Evolutionary conservation across 768 basidiomycete species (phyloP), one percentile per base, ranked within the genome.

Genomic region (Termitomyces sp.): DNA sequence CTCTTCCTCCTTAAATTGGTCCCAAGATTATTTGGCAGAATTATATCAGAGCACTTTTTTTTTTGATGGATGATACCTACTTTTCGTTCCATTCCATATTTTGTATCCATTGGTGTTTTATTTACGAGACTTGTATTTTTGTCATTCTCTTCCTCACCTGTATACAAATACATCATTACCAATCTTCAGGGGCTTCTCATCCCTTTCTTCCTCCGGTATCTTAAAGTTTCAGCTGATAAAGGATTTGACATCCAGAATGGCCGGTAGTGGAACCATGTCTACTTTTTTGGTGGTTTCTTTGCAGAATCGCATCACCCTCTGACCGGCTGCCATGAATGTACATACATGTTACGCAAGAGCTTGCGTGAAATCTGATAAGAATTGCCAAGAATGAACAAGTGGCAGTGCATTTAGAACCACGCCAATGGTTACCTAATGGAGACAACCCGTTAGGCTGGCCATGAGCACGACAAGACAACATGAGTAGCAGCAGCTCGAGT

Each of bases 341-440:
- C n/a, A 41, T 41, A 41, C 39, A 41, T 20, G 39, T 41, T 41
- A 41, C 37, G 39, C 39, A 20, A 41, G 39, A 39, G 37, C 18
- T 39, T 5, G n/a, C 24, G 46, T 47, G 26, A 47, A 46, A 5
- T n/a, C 46, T 31, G 47, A 31, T 48, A 29, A n/a, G 50, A 24
- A 16, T 51, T 36, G 24, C 50, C 20, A 36, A 51, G 36, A 51
- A 37, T 18, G 33, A 34, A 16, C 29, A 41, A n/a, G 59, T 56
- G 59, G 59, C 59, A n/a, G 55, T 59, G 58, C 53, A 41, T 41
- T 28, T 18, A 49, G 46, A 33, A 41, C 28, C 28, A 57, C 1
- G 56, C 29, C 15, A 10, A 48, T 53, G 59, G 51, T 60, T 60
- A 60, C 59, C 59, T 60, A 60, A 60, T 49, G 59, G 59, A 51